Percentiles rank a stretch among this genome's conserved stretches.
Conservation (phyloP, 2,329 filamentous ascomycete species). For the Clonostachys rosea region DNA sequence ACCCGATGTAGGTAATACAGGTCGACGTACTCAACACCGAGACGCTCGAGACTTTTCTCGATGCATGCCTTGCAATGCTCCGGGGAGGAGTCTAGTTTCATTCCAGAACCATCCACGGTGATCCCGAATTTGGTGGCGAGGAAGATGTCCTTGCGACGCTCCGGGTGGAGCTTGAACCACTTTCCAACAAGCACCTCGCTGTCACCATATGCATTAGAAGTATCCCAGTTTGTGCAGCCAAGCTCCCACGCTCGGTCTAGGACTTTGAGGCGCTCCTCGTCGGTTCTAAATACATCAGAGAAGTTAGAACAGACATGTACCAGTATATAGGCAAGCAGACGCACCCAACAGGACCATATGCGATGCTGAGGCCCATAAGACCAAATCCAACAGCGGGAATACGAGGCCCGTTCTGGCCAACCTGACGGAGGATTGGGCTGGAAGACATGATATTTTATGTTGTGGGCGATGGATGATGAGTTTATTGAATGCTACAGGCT, state of each 20-base stretch:
- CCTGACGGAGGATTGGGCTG: constrained; percentile 7
- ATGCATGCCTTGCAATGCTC: constrained; percentile 12
- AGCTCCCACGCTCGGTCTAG: constrained; percentile 40
- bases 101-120: neutral
- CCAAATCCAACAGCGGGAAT: constrained; percentile 45
- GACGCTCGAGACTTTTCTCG: constrained; percentile 27
- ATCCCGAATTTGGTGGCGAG: constrained; percentile 27
- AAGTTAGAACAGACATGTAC: too few species aligned
- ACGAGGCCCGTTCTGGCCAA: constrained; percentile 44
- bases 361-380: constrained; percentile 34
- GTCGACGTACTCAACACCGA: constrained; percentile 46
- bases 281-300: constrained; percentile 17
- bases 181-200: constrained; percentile 39
- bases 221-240: constrained; percentile 44
- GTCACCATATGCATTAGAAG: constrained; percentile 32
- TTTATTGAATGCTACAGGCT: too few species aligned
- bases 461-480: too few species aligned
- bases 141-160: constrained; percentile 37
- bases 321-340: too few species aligned
- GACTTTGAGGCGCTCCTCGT: constrained; percentile 40
- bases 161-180: constrained; percentile 43
- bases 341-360: constrained; percentile 9
- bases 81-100: constrained; percentile 10
- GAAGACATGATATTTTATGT: too few species aligned
- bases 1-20: constrained; percentile 20